Evolutionary conservation across 2,329 filamentous ascomycete genomes (phyloP).

Genomic region (Venturia pyrina): DNA sequence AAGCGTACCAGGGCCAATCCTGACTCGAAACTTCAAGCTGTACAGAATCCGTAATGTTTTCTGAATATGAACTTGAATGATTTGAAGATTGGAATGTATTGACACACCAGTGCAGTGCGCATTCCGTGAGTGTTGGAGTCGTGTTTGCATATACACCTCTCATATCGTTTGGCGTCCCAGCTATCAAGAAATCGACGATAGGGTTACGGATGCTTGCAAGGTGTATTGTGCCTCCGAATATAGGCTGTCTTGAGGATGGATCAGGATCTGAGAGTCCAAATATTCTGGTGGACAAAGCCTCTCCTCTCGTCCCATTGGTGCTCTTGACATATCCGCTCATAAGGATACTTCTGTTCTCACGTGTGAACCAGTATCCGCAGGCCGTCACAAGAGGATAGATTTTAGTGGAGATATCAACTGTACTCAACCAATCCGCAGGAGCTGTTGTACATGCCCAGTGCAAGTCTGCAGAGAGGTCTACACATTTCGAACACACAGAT

Average conservation of each 20-base stretch:
- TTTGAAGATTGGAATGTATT: constrained; percentile 10
- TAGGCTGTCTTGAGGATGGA: background rate
- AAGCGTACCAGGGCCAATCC: constrained; percentile 14
- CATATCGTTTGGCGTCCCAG: constrained; percentile 1
- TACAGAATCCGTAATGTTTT: constrained; percentile 14
- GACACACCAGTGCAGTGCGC: constrained; percentile 11
- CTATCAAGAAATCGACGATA: constrained; percentile 11
- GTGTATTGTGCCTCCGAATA: constrained; percentile 7
- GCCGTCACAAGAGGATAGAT: background rate
- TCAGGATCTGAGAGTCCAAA: constrained; percentile 8
- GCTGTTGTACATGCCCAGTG: background rate
- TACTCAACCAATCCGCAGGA: constrained; percentile 9
- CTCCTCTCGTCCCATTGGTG: background rate
- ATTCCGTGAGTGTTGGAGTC: constrained; percentile 11
- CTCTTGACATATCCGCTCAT: constrained; percentile 11
- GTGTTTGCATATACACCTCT: background rate
- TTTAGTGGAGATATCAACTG: background rate
- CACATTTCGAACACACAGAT: constrained; percentile 8
- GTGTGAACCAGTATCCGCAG: constrained; percentile 14
- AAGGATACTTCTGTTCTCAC: background rate
- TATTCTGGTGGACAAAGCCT: background rate
- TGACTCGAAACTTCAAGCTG: constrained; percentile 14
- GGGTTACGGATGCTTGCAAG: constrained; percentile 12
- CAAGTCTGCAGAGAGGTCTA: constrained; percentile 1
- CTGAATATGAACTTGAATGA: constrained; percentile 10